Evolutionary conservation across 305 asterid genomes (phyloP), one percentile per base, ranked within the genome.

Genomic region (Fraxinus sp.): DNA sequence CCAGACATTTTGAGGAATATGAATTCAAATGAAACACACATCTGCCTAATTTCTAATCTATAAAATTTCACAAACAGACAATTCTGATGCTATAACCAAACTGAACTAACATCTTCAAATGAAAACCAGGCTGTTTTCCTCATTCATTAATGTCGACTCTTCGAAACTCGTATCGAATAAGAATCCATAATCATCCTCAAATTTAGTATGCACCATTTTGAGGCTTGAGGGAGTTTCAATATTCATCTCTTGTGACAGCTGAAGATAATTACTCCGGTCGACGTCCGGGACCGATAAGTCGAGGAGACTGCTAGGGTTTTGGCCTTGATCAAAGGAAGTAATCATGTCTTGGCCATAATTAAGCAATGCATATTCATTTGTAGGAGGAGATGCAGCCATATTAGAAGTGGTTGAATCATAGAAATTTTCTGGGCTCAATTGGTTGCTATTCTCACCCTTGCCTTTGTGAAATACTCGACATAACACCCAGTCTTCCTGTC

Each of bases 401-500:
- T 81, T 75, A 18, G 91, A 87, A 39, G 89, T 83, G 83, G 74
- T 78, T 59, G 83, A 77, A 4, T 87, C 84, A 35, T 79, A 87
- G n/a, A 71, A 68, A 39, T 83, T 81, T 26, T 83, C 41, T 2
- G 81, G 84, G 86, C 81, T 88, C 22, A 84, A 49, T 10, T 86
- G 70, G 77, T 79, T 83, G 75, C 75, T 80, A 5, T 83, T 89
- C 81, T 92, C 93, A 18, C 86, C 76, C 83, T 93, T 94, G 26
- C 93, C 86, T 87, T 94, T 95, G 91, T 95, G 88, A 79, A 95
- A 92, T 62, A 94, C 98, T 89, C 98, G 88, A 84, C 98, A 95
- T 16, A 95, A 81, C 10, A 95, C 98, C 98, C 98, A 95, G 77
- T 95, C 98, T 84, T 95, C 98, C 98, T 95, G 96, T 59, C 52